Conservation (phyloP, 805 yeast genomes). For the Tetrapisispora arboricola region DNA sequence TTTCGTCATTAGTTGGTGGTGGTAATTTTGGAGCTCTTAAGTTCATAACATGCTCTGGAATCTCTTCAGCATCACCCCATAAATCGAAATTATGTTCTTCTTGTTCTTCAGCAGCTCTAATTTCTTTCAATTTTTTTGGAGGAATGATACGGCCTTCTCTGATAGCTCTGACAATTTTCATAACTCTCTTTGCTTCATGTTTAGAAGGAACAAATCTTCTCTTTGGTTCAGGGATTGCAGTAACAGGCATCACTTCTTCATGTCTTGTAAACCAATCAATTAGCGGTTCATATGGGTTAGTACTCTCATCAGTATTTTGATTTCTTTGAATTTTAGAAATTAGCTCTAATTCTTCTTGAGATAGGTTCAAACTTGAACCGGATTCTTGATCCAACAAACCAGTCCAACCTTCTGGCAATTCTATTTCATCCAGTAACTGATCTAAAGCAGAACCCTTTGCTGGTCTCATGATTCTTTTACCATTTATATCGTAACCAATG, state of each 20-base stretch:
- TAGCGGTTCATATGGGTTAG: slow-evolving; percentile 86
- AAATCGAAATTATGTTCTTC: slow-evolving; percentile 53
- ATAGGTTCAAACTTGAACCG: slow-evolving; percentile 72
- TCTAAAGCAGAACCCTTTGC: slow-evolving; percentile 95
- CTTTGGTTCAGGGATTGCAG: slow-evolving; percentile 94
- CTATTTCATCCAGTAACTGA: slow-evolving; percentile 78
- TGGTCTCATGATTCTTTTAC: slow-evolving; percentile 97
- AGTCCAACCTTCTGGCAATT: slow-evolving; percentile 97
- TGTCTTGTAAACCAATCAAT: slow-evolving; percentile 92
- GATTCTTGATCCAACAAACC: slow-evolving; percentile 87
- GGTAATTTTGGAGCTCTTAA: slow-evolving; percentile 90
- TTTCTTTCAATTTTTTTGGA: slow-evolving; percentile 46
- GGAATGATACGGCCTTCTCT: slow-evolving; percentile 92
- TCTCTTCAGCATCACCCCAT: slow-evolving; percentile 67
- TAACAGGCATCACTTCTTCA: slow-evolving; percentile 79
- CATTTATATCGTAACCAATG: slow-evolving; percentile 92
- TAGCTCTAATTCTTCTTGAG: slow-evolving; percentile 80
- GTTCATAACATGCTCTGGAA: slow-evolving; percentile 72
- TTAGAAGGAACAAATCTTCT: slow-evolving; percentile 94
- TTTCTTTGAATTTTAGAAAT: slow-evolving; percentile 78
- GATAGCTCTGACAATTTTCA: slow-evolving; percentile 93
- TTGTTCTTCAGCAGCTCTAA: slow-evolving; percentile 40
- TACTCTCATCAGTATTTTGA: slow-evolving; percentile 67
- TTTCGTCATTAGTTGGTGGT: slow-evolving; percentile 94
- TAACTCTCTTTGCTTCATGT: slow-evolving; percentile 90